phyloP scores from a whole-genome alignment of 345 rosid species.

The Populus nigra region DNA sequence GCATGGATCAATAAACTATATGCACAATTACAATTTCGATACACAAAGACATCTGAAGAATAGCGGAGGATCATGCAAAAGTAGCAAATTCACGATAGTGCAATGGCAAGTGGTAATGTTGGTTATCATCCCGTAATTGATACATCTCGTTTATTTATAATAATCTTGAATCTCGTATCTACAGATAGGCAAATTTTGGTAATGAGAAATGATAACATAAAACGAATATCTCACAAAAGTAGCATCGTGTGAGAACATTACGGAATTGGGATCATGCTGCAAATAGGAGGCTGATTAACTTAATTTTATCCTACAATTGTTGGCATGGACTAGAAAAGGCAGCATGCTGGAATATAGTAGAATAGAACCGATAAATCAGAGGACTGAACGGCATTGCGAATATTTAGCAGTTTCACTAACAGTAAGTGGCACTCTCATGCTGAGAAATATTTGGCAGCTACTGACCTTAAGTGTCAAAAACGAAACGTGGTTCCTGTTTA shows the following conservation, averaged over 20 bases:
- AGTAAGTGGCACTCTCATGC: background rate
- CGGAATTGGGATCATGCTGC: background rate
- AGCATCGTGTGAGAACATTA: background rate
- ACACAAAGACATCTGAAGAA: background rate
- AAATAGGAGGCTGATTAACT: background rate
- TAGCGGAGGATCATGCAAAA: background rate
- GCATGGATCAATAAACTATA: background rate
- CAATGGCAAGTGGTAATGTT: background rate
- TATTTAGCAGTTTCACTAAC: background rate
- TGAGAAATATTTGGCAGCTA: constrained; percentile 4
- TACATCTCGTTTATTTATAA: background rate
- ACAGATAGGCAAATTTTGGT: background rate
- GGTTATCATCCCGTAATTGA: background rate
- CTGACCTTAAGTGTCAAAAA: constrained; percentile 28
- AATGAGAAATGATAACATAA: background rate
- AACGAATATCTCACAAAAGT: background rate
- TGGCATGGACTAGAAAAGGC: background rate
- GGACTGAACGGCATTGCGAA: background rate
- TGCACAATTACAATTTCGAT: background rate
- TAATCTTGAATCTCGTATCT: background rate
- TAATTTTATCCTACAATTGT: background rate
- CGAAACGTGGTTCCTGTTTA: constrained; percentile 9
- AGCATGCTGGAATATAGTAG: background rate
- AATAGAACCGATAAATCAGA: background rate
- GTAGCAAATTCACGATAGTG: background rate